Conservation (phyloP, 129 eudicot species). For the Tagetes patula region DNA sequence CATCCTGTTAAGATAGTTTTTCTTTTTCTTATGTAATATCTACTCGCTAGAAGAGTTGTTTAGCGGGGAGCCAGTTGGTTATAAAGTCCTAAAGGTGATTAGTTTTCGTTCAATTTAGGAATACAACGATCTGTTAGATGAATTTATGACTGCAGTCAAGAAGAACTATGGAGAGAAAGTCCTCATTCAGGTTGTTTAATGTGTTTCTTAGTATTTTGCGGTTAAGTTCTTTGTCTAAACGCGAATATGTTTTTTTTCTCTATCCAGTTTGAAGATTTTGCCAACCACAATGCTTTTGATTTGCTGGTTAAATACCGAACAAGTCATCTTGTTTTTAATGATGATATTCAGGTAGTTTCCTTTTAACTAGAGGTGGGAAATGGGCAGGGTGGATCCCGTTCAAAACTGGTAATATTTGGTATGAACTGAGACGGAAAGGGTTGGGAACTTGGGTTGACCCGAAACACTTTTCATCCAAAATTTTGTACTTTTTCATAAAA, state of each 20-base stretch:
- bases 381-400: neutral
- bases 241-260: neutral
- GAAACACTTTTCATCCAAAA: neutral
- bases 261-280: constrained; percentile 87
- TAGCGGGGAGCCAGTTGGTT: neutral
- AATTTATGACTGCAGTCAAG: constrained; percentile 93
- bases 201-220: neutral
- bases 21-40: neutral
- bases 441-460: neutral
- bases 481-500: neutral
- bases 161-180: constrained; percentile 92
- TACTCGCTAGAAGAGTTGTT: neutral
- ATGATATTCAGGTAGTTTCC: constrained; percentile 83
- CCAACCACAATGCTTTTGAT: constrained; percentile 96
- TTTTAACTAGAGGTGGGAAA: neutral
- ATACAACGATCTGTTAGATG: constrained; percentile 78
- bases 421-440: neutral
- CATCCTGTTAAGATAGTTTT: neutral
- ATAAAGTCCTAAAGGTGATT: constrained; percentile 10
- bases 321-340: constrained; percentile 89
- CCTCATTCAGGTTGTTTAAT: constrained; percentile 58
- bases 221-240: neutral
- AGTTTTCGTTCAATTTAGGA: constrained; percentile 44
- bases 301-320: constrained; percentile 76
- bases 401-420: neutral